A percentile compares a stretch with the other conserved stretches of the same genome.
phyloP scores from a whole-genome alignment of 2,329 filamentous ascomycete genomes.

The Cladosporium sp. region DNA sequence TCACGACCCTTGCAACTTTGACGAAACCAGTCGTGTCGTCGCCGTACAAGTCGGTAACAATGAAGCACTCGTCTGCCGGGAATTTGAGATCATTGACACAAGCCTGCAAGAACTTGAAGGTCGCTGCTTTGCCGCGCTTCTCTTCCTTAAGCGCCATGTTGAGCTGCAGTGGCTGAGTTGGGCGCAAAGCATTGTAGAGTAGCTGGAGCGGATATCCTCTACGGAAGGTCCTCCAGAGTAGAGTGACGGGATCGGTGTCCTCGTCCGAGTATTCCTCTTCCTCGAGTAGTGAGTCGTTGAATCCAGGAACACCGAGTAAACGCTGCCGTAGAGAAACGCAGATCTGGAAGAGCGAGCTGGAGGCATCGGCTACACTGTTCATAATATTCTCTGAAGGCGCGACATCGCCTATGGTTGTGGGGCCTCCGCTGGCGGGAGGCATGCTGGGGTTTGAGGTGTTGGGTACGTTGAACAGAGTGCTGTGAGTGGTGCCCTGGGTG shows the following conservation, averaged over 20 bases:
- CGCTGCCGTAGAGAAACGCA: conserved; percentile 83
- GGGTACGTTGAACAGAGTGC: conserved; percentile 45
- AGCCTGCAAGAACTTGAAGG: conserved; percentile 89
- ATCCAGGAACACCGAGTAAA: conserved; percentile 78
- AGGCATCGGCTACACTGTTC: conserved; percentile 92
- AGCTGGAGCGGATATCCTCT: conserved; percentile 80
- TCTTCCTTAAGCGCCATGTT: conserved; percentile 59
- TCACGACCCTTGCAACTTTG: conserved; percentile 92
- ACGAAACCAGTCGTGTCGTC: conserved; percentile 97
- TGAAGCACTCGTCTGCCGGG: conserved; percentile 79
- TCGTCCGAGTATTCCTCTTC: conserved; percentile 69
- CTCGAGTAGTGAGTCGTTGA: conserved; percentile 71
- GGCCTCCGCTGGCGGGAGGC: conserved; percentile 26
- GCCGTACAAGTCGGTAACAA: conserved; percentile 86
- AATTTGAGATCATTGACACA: conserved; percentile 82
- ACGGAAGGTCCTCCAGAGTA: conserved; percentile 84
- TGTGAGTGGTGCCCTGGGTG: conserved; percentile 47
- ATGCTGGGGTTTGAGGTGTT: conserved; percentile 30
- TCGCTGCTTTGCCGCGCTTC: conserved; percentile 81
- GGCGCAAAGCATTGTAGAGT: conserved; percentile 84
- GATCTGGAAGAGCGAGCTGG: conserved; percentile 90
- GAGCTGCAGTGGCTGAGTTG: conserved; percentile 59
- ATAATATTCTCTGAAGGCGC: conserved; percentile 90
- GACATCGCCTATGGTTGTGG: conserved; percentile 57
- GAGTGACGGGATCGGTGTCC: conserved; percentile 78